Evolutionary conservation across 768 basidiomycete species (phyloP), one percentile per base, ranked within the genome.

Genomic region (Phylloporus rhodoxanthus): DNA sequence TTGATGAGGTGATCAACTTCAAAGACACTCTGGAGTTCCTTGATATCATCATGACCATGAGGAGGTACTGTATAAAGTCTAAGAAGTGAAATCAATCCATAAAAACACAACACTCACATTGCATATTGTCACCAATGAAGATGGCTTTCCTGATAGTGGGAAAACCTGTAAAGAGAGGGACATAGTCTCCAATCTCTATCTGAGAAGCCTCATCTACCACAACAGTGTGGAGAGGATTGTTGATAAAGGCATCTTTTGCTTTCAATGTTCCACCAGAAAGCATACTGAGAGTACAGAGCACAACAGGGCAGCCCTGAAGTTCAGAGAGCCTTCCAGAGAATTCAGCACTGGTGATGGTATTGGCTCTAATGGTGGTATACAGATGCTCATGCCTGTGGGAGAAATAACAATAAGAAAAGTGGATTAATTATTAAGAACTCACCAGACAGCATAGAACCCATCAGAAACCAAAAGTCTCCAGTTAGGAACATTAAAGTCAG

Each of bases 271-370:
- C 48, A 45, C 60, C 76, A 0, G 86, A 81, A 3, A 91, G 75
- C 86, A 91, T 91, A 66, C 77, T 77, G 0, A 90, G 66, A 19
- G 90, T 91, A 60, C 85, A 87, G 1, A 92, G 75, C 17, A 90
- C 73, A 17, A 91, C 83, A 54, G 76, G 69, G 34, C 72, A 73
- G 19, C 66, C 74, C 21, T 47, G 43, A 20, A 76, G 59, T n/a
- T 57, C 51, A 53, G 59, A 56, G 7, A 78, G 50, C 8, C 70
- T 51, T 52, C 54, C 45, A 52, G 45, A 25, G 20, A 73, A 68
- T 13, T 72, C 63, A 50, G 57, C 64, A 36, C 82, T 80, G 3
- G 70, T 62, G 32, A 91, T 82, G 4, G 82, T 66, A 46, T 85
- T 74, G 8, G 56, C 20, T 6, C 57, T 49, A 30, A 87, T 67